Percentiles rank a stretch among this genome's conserved stretches.
Evolutionary conservation across 345 rosid species (phyloP).

Genomic region (Lumnitzera littorea): DNA sequence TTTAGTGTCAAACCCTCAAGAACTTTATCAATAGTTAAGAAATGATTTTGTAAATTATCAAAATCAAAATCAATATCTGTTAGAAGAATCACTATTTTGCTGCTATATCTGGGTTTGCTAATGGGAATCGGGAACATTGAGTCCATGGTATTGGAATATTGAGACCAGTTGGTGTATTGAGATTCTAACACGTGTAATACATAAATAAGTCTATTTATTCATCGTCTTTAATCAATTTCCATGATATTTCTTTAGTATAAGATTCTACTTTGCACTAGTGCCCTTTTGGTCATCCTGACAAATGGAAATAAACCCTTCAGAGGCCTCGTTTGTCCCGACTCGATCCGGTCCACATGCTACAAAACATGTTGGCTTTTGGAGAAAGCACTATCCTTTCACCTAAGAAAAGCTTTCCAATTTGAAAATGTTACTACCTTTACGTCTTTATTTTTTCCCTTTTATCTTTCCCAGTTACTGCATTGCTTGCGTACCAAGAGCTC

Average conservation of each 20-base stretch:
- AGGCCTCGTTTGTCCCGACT: not conserved
- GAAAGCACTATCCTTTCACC: not conserved
- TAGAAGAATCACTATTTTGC: no score
- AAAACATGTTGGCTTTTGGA: slow-evolving; percentile 1
- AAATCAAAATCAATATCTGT: no score
- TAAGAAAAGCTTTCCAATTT: no score
- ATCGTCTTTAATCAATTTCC: not conserved
- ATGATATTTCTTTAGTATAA: not conserved
- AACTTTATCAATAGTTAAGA: no score
- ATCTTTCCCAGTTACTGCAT: no score
- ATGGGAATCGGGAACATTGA: not conserved
- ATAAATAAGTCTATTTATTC: not conserved
- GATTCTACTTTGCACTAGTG: not conserved
- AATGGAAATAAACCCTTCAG: not conserved
- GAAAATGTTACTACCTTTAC: slow-evolving; percentile 1
- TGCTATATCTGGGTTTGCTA: no score
- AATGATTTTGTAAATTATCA: no score
- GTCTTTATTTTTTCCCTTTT: not conserved
- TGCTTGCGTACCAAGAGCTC: no score
- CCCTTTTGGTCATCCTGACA: slow-evolving; percentile 1
- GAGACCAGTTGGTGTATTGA: slow-evolving; percentile 2
- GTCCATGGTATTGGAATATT: slow-evolving; percentile 5
- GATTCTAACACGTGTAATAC: slow-evolving; percentile 8
- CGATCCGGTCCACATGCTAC: not conserved
- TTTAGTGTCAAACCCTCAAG: no score